Evolutionary conservation across 164 flowering plant species (phyloP).

Genomic region (Amborella trichopoda): DNA sequence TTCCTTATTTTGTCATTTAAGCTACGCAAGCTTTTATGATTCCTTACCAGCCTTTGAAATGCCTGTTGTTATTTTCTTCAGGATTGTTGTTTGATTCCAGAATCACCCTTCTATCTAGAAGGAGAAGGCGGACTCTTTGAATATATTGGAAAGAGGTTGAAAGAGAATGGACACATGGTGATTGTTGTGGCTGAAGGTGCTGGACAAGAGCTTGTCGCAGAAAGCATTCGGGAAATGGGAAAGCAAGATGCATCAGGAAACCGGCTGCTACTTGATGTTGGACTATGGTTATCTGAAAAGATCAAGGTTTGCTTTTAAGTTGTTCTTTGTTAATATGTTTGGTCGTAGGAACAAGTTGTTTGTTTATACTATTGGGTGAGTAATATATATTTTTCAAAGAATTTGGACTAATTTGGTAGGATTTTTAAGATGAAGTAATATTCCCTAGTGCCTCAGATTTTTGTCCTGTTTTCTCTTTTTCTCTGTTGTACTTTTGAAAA

Average conservation of each 20-base stretch:
- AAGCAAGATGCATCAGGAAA: slow-evolving; percentile 55
- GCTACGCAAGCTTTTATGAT: background rate
- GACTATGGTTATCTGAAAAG: slow-evolving; percentile 42
- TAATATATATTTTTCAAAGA: too few species aligned
- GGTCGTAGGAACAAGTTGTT: too few species aligned
- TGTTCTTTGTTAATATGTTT: too few species aligned
- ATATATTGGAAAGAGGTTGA: slow-evolving; percentile 40
- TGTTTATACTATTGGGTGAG: too few species aligned
- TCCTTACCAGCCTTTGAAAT: background rate
- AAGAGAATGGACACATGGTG: slow-evolving; percentile 71
- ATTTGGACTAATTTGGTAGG: too few species aligned
- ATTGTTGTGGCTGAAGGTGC: slow-evolving; percentile 75
- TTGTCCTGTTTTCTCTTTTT: too few species aligned
- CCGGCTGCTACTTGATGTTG: slow-evolving; percentile 47
- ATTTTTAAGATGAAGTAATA: too few species aligned
- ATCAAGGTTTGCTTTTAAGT: slow-evolving; percentile 31
- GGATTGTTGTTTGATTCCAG: slow-evolving; percentile 76
- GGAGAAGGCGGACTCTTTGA: slow-evolving; percentile 64
- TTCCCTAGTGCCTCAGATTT: too few species aligned
- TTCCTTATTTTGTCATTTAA: background rate
- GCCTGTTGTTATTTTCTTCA: background rate
- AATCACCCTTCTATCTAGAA: slow-evolving; percentile 61
- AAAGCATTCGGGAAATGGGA: slow-evolving; percentile 16
- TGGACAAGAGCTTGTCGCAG: slow-evolving; percentile 53
- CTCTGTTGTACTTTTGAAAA: too few species aligned